phyloP scores from a whole-genome alignment of 2,329 filamentous ascomycete species.

The Corniculantispora saksenae region DNA sequence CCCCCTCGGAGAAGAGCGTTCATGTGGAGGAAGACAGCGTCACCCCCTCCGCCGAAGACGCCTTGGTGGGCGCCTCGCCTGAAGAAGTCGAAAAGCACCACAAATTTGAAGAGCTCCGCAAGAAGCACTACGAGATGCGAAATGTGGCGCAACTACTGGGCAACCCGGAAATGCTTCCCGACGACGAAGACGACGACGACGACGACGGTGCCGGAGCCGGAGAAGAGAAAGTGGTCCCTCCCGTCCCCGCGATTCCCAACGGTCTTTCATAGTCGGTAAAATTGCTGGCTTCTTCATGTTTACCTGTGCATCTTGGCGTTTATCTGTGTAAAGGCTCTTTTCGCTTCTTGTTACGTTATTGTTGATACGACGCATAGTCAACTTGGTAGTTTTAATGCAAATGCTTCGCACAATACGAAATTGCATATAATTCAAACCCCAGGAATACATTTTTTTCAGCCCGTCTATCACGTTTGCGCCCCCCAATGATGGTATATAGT shows the following conservation, averaged over 20 bases:
- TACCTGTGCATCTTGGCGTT: conserved; percentile 8
- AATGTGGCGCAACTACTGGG: conserved; percentile 87
- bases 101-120: conserved; percentile 86
- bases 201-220: conserved; percentile 36
- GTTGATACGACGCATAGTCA: not conserved
- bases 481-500: not conserved
- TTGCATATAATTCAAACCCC: not conserved
- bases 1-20: conserved; percentile 66
- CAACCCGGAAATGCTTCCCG: conserved; percentile 67
- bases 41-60: conserved; percentile 59
- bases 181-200: conserved; percentile 63
- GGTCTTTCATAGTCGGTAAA: conserved; percentile 31
- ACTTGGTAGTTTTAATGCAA: not conserved
- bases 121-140: conserved; percentile 99
- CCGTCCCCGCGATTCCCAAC: conserved; percentile 49
- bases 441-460: conserved; percentile 5
- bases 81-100: conserved; percentile 90
- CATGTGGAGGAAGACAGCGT: conserved; percentile 70
- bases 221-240: conserved; percentile 43
- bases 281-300: not conserved
- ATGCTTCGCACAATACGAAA: not conserved
- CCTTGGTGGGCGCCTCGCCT: conserved; percentile 53
- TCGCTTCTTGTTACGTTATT: conserved; percentile 1
- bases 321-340: not conserved
- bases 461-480: not conserved